Evolutionary conservation across 2,329 filamentous ascomycete genomes (phyloP), one percentile per base, ranked within the genome.

Genomic region (Aureobasidium sp.): DNA sequence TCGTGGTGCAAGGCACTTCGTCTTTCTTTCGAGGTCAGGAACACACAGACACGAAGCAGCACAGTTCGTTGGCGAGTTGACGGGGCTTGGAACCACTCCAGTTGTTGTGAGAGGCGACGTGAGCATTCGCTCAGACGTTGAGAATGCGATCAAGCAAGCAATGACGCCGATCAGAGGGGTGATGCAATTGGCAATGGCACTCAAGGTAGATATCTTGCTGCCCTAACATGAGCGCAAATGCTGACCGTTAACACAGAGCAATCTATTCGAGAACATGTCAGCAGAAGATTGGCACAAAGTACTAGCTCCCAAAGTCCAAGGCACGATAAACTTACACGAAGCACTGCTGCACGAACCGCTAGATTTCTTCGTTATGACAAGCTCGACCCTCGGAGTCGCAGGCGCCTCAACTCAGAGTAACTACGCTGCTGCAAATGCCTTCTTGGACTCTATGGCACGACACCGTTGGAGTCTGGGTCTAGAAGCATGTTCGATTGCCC

Each of bases 331-430:
- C 41, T 62, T 73, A 10, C 68, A 68, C 61, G 50, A 64, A 10
- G 29, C 45, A 49, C 7, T 49, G 36, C 62, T 4, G 50, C 63
- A 27, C 9, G 39, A 42, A 6, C 48, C 15, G 15, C 34, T 52
- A 5, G 71, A 73, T 58, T 73, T 73, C 59, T 73, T 73, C 62
- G 42, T 70, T 42, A 34, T 66, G 3, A 59, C 69, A 2, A 65
- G 61, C 5, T 65, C 63, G 13, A 41, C 61, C 3, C 34, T 49
- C 1, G 63, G 58, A 15, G 32, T 64, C 13, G 50, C 27, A 5
- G 65, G 65, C 5, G 34, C 27, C 16, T 27, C 16, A 4, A 59
- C 61, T 13, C 65, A 67, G 25, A 59, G 57, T 16, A 65, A 65
- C 53, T 67, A 67, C 47, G 59, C 61, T 11, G 63, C 63, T 27